Conservation (phyloP, 2,329 filamentous ascomycete genomes). For the Calonectria pseudoturangicola region DNA sequence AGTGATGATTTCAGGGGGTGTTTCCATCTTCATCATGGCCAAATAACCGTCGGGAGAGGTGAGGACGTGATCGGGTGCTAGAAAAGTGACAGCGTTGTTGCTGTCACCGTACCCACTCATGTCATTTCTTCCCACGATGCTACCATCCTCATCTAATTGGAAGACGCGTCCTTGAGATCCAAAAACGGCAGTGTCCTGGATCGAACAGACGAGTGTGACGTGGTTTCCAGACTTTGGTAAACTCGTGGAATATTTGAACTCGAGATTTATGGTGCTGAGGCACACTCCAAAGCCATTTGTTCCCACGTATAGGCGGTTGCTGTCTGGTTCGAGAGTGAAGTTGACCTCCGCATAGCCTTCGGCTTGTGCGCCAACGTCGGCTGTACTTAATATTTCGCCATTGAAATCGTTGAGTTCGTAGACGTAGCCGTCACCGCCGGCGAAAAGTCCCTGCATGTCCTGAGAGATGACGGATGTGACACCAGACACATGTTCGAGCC, state of each 20-base stretch:
- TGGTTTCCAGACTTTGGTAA: not conserved
- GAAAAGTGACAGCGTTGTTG: not conserved
- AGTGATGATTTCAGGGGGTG: not conserved
- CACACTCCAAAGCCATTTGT: not conserved
- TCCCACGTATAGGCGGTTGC: not conserved
- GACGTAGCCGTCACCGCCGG: not conserved
- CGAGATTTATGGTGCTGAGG: not conserved
- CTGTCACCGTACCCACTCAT: conserved; percentile 1
- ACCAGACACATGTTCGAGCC: not conserved
- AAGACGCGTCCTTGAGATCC: not conserved
- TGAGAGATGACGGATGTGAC: not conserved
- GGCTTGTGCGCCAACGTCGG: not conserved
- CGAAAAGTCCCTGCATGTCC: not conserved
- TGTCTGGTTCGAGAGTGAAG: not conserved
- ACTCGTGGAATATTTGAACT: not conserved
- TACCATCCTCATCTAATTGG: not conserved
- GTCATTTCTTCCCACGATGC: not conserved
- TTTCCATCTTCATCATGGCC: not conserved
- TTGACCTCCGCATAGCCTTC: not conserved
- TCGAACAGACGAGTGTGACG: not conserved
- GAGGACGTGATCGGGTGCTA: not conserved
- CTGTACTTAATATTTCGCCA: not conserved
- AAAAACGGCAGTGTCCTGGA: not conserved
- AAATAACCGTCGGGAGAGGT: not conserved
- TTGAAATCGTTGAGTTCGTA: not conserved